Percentiles rank a stretch among this genome's conserved stretches.
phyloP scores from a whole-genome alignment of 306 rosid species.

The Inga laurina region DNA sequence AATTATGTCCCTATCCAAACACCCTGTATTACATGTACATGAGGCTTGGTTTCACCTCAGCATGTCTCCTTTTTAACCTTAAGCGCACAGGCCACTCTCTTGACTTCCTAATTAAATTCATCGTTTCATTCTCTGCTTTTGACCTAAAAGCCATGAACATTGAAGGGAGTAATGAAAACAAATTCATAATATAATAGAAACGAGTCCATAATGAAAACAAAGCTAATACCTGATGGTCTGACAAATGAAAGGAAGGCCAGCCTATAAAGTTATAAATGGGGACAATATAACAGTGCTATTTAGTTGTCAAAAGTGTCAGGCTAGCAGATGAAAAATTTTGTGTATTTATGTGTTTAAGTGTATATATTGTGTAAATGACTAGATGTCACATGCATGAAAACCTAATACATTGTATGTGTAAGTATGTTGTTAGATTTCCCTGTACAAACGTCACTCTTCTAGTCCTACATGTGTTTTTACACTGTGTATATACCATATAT shows the following conservation, averaged over 20 bases:
- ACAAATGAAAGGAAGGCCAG: conserved; percentile 27
- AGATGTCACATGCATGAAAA: not conserved
- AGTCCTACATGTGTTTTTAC: not conserved
- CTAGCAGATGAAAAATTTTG: not conserved
- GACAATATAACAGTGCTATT: conserved; percentile 3
- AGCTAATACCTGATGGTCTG: conserved; percentile 15
- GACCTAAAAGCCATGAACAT: conserved; percentile 10
- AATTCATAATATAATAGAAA: not conserved
- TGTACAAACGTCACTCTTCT: not conserved
- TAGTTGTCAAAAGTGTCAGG: conserved; percentile 33
- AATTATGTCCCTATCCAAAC: conserved; percentile 58
- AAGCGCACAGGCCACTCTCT: not conserved
- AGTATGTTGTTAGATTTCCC: not conserved
- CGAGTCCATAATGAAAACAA: not conserved
- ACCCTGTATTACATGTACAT: conserved; percentile 38
- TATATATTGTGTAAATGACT: not conserved
- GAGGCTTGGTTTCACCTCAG: conserved; percentile 34
- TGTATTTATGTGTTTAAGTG: not conserved
- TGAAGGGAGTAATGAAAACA: not conserved
- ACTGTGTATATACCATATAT: not conserved
- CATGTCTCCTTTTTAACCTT: conserved; percentile 23
- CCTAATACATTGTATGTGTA: not conserved
- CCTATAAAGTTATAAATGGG: conserved; percentile 16
- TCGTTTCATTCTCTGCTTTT: conserved; percentile 17
- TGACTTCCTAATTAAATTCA: not conserved